phyloP scores from a whole-genome alignment of 179 eudicot genomes.

The Actinidia arguta region DNA sequence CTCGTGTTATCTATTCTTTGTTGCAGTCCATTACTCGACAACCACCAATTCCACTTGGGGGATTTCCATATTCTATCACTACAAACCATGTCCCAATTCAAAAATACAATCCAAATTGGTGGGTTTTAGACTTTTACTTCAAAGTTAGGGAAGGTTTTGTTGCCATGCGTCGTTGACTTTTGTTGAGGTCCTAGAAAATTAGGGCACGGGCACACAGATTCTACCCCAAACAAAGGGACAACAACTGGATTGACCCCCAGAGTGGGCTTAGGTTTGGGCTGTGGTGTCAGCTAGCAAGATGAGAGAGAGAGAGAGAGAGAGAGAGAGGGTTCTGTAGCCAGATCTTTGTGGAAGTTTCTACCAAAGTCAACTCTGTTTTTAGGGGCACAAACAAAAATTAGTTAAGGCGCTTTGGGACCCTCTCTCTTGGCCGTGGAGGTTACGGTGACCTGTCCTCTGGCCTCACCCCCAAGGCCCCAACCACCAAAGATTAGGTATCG shows the following conservation, averaged over 20 bases:
- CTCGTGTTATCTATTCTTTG: too few species aligned
- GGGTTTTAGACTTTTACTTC: neutral
- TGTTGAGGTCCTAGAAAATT: constrained; percentile 1
- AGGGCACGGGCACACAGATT: neutral
- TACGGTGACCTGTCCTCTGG: constrained; percentile 2
- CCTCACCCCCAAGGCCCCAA: neutral
- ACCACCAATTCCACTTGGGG: constrained; percentile 7
- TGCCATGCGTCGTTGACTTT: constrained; percentile 7
- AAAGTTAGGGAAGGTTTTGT: constrained; percentile 20
- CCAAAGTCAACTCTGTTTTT: constrained; percentile 33
- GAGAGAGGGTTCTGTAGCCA: neutral
- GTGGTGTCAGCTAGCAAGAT: constrained; percentile 24
- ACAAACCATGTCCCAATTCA: neutral
- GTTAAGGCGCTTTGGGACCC: constrained; percentile 3
- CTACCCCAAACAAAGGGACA: constrained; percentile 17
- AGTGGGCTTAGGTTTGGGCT: constrained; percentile 11
- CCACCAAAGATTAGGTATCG: neutral
- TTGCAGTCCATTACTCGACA: neutral
- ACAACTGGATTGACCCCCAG: constrained; percentile 22
- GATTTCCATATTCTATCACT: neutral
- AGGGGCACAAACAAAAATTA: constrained; percentile 3
- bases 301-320: constrained; percentile 2
- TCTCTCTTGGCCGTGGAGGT: neutral
- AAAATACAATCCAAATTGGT: too few species aligned
- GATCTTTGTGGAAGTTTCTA: constrained; percentile 18